phyloP scores from a whole-genome alignment of 495 filamentous ascomycete genomes.

The Aspergillus mulundensis region DNA sequence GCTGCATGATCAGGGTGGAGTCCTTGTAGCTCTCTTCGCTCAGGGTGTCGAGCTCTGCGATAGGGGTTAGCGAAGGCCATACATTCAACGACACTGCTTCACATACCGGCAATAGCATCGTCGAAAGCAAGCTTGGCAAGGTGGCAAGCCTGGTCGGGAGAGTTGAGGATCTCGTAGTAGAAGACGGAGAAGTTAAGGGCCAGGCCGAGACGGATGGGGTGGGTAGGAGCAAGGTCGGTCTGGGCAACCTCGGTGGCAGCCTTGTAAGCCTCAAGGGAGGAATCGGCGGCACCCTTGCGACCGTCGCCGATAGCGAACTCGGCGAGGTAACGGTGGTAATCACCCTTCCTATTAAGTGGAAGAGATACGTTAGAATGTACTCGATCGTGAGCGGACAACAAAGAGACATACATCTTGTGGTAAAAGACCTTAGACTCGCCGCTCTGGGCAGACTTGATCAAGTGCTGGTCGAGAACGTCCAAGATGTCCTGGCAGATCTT shows the following conservation, averaged over 20 bases:
- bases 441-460: slow-evolving; percentile 93
- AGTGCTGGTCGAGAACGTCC: slow-evolving; percentile 90
- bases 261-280: slow-evolving; percentile 98
- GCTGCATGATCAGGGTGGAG: slow-evolving; percentile 99
- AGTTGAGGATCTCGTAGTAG: slow-evolving; percentile 99
- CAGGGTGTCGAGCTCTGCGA: slow-evolving; percentile 89
- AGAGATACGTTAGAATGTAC: slow-evolving; percentile 8
- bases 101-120: slow-evolving; percentile 93
- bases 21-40: slow-evolving; percentile 99
- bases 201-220: slow-evolving; percentile 97
- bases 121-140: slow-evolving; percentile 99
- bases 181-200: slow-evolving; percentile 99
- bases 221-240: slow-evolving; percentile 95
- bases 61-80: slow-evolving; percentile 18
- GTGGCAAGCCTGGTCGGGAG: slow-evolving; percentile 97
- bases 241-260: slow-evolving; percentile 94
- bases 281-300: slow-evolving; percentile 94
- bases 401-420: slow-evolving; percentile 88
- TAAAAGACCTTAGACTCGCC: slow-evolving; percentile 99
- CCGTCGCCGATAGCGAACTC: slow-evolving; percentile 97
- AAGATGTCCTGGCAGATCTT: slow-evolving; percentile 99
- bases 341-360: slow-evolving; percentile 76
- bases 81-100: neutral
- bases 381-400: neutral
- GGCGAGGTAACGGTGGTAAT: slow-evolving; percentile 99